Evolutionary conservation across 2,329 filamentous ascomycete species (phyloP), one percentile per base, ranked within the genome.

Genomic region (Tolypocladium pustulatum): DNA sequence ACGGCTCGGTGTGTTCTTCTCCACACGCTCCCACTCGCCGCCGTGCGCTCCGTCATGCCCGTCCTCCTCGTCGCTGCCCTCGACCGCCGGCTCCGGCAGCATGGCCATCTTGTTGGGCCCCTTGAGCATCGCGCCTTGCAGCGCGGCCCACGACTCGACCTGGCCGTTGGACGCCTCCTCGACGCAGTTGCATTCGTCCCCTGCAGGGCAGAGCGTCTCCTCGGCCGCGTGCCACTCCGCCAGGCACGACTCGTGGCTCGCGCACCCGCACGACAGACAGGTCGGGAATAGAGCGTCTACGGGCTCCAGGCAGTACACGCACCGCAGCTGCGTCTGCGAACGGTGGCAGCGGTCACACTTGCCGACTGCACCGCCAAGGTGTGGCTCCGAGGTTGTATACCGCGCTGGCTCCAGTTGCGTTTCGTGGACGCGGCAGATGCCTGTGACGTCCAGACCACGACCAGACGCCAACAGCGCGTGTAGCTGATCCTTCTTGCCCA

Each of bases 171-270:
- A 75, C 1, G 84, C 83, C 61, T 85, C 80, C 17, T 80, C 75
- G 0, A 80, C 75, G 64, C 85, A 88, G 60, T 81, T 75, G 65
- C 85, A 88, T 66, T 87, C 85, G 65, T 87, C 85, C 1, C 84
- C 84, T 0, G 82, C 84, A 0, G 84, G 82, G 58, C 85, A 88
- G 54, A 78, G 70, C 1, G 72, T 78, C 68, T 84, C 81, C 27
- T 81, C 81, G 7, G 77, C 76, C 8, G 74, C 77, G 63, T 84
- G 81, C 82, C 83, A 85, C 65, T 83, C 81, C 2, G 76, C 76
- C 20, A 84, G 74, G 61, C 85, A 88, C 10, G 73, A 69, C 53
- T 84, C 79, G 67, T 88, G 85, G 56, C 77, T 79, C 9, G 80
- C 80, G 63, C 85, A 88, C 15, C 84, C 84, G 62, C 85, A 88